Conservation (phyloP, 805 yeast species). For the Pichia ethanolica region DNA sequence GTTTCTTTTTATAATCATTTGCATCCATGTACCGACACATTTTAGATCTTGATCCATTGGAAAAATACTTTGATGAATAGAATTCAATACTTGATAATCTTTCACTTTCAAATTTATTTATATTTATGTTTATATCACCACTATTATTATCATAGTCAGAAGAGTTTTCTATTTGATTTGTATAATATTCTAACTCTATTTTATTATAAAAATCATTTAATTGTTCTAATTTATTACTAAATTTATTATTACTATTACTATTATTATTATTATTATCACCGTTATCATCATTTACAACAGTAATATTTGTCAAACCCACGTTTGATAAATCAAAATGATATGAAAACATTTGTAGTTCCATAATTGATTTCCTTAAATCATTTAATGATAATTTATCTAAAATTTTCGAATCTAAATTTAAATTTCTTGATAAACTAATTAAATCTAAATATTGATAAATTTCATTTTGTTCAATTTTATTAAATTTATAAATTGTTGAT, state of each 20-base stretch:
- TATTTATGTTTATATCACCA: not conserved
- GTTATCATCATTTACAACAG: not conserved
- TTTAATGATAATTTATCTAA: conserved; percentile 11
- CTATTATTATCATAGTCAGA: not conserved
- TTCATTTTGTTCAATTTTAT: conserved; percentile 1
- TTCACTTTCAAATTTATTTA: not conserved
- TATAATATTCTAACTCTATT: not conserved
- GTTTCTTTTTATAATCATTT: conserved; percentile 15
- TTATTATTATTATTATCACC: not conserved
- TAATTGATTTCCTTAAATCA: conserved; percentile 24
- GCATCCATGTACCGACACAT: conserved; percentile 14
- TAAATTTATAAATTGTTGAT: conserved; percentile 22
- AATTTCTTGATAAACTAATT: conserved; percentile 22
- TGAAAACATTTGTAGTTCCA: conserved; percentile 25
- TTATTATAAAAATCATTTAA: not conserved
- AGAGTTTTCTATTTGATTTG: not conserved
- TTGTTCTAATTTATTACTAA: not conserved
- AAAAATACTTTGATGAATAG: conserved; percentile 20
- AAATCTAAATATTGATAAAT: conserved; percentile 21
- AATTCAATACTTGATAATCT: conserved; percentile 16
- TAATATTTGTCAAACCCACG: conserved; percentile 13
- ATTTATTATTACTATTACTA: not conserved
- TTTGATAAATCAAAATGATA: conserved; percentile 12
- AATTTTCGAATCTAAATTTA: conserved; percentile 15
- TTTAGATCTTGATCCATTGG: conserved; percentile 21